phyloP scores from a whole-genome alignment of 2,329 filamentous ascomycete species.

The Botryotinia narcissicola region DNA sequence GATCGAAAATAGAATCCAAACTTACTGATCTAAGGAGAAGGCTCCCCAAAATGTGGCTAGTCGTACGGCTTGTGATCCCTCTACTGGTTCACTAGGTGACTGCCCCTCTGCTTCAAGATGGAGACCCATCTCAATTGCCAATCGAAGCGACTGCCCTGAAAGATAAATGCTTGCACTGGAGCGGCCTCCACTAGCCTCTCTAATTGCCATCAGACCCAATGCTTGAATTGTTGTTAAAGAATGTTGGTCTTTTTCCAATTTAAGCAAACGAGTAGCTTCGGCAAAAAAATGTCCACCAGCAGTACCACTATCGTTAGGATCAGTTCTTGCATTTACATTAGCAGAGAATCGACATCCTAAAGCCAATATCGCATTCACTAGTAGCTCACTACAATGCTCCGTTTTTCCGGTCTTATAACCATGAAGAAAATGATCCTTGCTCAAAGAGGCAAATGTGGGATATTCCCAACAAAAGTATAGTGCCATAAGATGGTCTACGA shows the following conservation, averaged over 20 bases:
- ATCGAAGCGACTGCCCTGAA: constrained; percentile 66
- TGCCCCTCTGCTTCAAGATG: constrained; percentile 25
- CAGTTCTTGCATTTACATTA: constrained; percentile 58
- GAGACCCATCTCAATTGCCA: constrained; percentile 53
- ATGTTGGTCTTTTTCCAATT: constrained; percentile 53
- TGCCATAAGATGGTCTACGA: constrained; percentile 61
- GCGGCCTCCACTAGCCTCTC: constrained; percentile 67
- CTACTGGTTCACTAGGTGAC: constrained; percentile 20
- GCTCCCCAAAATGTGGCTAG: constrained; percentile 51
- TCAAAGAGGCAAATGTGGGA: constrained; percentile 69
- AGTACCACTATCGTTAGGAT: constrained; percentile 60
- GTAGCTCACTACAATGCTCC: constrained; percentile 43
- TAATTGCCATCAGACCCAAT: constrained; percentile 70
- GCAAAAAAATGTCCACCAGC: constrained; percentile 73
- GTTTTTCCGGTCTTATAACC: constrained; percentile 26
- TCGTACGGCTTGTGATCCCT: constrained; percentile 47
- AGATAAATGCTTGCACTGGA: constrained; percentile 72
- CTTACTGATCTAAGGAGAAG: constrained; percentile 54
- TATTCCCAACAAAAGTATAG: constrained; percentile 75
- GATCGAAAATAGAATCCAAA: constrained; percentile 53
- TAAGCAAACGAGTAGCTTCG: constrained; percentile 61
- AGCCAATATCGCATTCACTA: constrained; percentile 41
- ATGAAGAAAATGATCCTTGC: constrained; percentile 42
- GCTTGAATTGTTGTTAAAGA: constrained; percentile 70
- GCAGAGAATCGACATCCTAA: constrained; percentile 68